Conservation (phyloP, 2,329 filamentous ascomycete species). For the Nakataea oryzae region DNA sequence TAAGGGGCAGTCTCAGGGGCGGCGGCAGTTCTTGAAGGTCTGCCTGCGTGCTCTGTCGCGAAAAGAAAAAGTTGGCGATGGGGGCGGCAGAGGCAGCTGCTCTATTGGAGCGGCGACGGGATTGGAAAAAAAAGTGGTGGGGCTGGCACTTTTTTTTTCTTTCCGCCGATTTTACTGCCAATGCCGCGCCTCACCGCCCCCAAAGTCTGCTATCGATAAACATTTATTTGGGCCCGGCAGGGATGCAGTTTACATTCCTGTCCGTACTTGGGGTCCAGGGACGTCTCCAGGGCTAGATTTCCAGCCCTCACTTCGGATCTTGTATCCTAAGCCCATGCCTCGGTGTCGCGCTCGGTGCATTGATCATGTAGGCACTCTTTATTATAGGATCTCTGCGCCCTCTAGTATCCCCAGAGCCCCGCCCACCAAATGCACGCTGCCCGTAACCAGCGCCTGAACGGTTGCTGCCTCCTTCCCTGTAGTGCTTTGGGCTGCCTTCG, state of each 20-base stretch:
- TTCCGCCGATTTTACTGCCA: conserved; percentile 7
- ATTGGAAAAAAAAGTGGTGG: not conserved
- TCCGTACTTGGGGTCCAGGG: too few relatives aligned
- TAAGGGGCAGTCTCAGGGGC: not conserved
- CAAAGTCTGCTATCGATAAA: not conserved
- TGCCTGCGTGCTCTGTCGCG: not conserved
- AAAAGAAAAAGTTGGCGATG: not conserved
- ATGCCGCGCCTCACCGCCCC: not conserved
- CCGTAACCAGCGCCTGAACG: conserved; percentile 37
- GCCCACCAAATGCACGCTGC: conserved; percentile 53
- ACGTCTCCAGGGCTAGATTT: too few relatives aligned
- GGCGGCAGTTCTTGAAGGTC: not conserved
- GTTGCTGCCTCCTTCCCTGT: conserved; percentile 9
- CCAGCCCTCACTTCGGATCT: too few relatives aligned
- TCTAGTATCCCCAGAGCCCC: conserved; percentile 40
- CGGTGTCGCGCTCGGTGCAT: too few relatives aligned
- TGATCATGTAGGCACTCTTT: too few relatives aligned
- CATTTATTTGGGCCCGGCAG: not conserved
- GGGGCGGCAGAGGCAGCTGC: not conserved
- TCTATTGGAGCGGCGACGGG: not conserved
- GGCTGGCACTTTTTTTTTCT: conserved; percentile 16
- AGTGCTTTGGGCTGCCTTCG: conserved; percentile 1
- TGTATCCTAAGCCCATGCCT: too few relatives aligned
- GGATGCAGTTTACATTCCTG: too few relatives aligned
- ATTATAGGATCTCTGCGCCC: conserved; percentile 7